Evolutionary conservation across 805 yeast genomes (phyloP).

Genomic region (Saturnispora ahearnii): DNA sequence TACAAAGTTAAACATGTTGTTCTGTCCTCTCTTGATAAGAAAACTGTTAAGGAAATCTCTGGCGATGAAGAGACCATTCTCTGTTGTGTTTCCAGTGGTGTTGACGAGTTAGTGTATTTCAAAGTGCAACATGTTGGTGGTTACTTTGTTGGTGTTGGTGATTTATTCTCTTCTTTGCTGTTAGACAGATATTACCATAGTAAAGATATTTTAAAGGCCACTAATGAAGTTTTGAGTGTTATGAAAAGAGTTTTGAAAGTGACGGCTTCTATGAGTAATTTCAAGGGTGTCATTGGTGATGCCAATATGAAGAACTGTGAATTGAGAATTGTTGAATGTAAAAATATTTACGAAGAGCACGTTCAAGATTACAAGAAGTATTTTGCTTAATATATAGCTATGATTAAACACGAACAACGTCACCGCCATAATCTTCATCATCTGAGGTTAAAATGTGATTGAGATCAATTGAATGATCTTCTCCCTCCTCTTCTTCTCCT

Average conservation of each 20-base stretch:
- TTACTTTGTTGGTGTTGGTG: conserved; percentile 95
- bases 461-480: not conserved
- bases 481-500: conserved; percentile 11
- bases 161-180: conserved; percentile 72
- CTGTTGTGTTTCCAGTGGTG: conserved; percentile 36
- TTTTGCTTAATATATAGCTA: not conserved
- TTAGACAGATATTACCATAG: conserved; percentile 46
- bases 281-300: conserved; percentile 47
- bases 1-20: conserved; percentile 53
- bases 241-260: conserved; percentile 43
- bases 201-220: conserved; percentile 27
- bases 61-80: conserved; percentile 24
- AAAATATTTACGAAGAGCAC: conserved; percentile 26
- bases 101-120: conserved; percentile 26
- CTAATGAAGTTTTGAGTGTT: conserved; percentile 46
- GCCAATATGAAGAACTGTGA: conserved; percentile 65
- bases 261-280: conserved; percentile 34
- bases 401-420: conserved; percentile 10
- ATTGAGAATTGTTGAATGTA: conserved; percentile 55
- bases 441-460: conserved; percentile 1
- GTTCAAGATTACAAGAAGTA: conserved; percentile 2
- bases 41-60: conserved; percentile 9
- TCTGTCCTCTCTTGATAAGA: conserved; percentile 44
- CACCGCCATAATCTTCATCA: conserved; percentile 23
- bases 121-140: conserved; percentile 58